Conservation (phyloP, 2,329 filamentous ascomycete genomes). For the Triangularia verruculosa region DNA sequence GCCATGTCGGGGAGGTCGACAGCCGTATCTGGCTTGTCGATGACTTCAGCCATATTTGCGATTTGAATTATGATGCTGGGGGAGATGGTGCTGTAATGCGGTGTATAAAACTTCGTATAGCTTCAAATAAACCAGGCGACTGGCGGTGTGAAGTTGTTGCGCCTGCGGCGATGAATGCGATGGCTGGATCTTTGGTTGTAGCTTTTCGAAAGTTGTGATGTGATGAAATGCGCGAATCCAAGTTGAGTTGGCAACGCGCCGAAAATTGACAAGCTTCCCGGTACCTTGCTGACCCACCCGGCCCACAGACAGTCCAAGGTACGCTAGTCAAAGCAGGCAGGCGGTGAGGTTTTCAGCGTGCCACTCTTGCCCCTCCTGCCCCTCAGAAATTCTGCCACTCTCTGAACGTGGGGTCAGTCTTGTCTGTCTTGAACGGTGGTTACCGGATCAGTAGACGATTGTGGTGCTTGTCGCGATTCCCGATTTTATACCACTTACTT, state of each 20-base stretch:
- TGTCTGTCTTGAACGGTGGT: neutral
- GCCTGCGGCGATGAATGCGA: neutral
- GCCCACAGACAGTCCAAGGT: conserved; percentile 4
- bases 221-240: neutral
- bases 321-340: conserved; percentile 1
- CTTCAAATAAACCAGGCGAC: neutral
- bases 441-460: neutral
- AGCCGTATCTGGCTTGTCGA: conserved; percentile 17
- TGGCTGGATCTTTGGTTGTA: neutral
- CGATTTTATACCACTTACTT: neutral
- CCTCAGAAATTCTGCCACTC: conserved; percentile 29
- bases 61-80: neutral
- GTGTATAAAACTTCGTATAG: neutral
- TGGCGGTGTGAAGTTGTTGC: neutral
- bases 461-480: conserved; percentile 3
- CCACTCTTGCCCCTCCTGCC: conserved; percentile 18
- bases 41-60: conserved; percentile 28
- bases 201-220: neutral
- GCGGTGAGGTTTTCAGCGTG: conserved; percentile 18
- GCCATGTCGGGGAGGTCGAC: conserved; percentile 14
- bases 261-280: conserved; percentile 1
- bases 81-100: neutral
- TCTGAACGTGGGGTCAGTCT: conserved; percentile 25
- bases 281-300: neutral
- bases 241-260: neutral